Conservation (phyloP, 208 protist species). For the Acanthamoeba sp. region DNA sequence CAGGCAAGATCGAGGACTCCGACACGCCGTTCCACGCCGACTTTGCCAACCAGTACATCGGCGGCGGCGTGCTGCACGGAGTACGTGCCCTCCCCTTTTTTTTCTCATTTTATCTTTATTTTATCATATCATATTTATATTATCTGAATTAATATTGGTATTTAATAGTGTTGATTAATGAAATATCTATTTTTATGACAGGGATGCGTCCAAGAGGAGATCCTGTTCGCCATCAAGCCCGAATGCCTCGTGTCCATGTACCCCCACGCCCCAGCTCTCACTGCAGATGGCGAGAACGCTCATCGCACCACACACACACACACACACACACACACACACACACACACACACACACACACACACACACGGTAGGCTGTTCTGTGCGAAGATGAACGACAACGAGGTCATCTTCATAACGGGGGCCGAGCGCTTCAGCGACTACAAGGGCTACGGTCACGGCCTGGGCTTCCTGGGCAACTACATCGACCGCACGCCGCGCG, state of each 20-base stretch:
- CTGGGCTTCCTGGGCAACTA: conserved; percentile 80
- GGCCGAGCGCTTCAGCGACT: conserved; percentile 86
- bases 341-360: no score
- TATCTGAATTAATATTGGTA: no score
- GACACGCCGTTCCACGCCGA: conserved; percentile 89
- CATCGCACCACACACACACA: neutral
- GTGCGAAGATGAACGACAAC: conserved; percentile 87
- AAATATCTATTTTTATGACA: no score
- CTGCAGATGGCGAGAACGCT: neutral
- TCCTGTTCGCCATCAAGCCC: conserved; percentile 92
- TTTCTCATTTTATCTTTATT: neutral
- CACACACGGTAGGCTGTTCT: conserved; percentile 84
- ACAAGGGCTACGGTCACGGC: conserved; percentile 90
- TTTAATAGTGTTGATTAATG: no score
- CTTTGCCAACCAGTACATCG: conserved; percentile 93
- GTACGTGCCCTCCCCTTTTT: conserved; percentile 41
- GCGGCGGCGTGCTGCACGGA: conserved; percentile 90
- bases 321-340: no score
- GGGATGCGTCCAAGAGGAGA: conserved; percentile 95
- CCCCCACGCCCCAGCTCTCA: neutral
- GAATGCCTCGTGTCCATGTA: conserved; percentile 88
- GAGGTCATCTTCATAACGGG: conserved; percentile 92
- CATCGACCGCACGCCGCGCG: conserved; percentile 3
- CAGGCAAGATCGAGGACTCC: conserved; percentile 89
- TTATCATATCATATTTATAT: no score